Conservation (phyloP, 2,329 filamentous ascomycete species). For the Aspergillus fumigatiaffinis region DNA sequence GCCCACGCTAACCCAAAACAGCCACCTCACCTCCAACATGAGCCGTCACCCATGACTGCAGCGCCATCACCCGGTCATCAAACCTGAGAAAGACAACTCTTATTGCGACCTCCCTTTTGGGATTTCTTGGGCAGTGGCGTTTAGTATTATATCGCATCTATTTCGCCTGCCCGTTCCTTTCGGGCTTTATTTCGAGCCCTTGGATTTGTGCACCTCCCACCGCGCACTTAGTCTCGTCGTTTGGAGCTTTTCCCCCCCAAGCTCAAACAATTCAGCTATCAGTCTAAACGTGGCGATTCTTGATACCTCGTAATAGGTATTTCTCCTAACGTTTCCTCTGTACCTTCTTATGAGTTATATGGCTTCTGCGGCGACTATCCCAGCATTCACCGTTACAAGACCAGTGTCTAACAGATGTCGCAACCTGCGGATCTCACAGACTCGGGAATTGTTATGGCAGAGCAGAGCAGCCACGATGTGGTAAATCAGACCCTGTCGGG, state of each 20-base stretch:
- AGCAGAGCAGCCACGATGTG: constrained; percentile 67
- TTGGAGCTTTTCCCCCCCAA: constrained; percentile 29
- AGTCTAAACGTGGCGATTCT: constrained; percentile 41
- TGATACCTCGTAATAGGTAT: constrained; percentile 43
- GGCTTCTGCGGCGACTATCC: constrained; percentile 15
- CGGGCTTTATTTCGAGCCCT: constrained; percentile 18
- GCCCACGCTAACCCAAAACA: constrained; percentile 40
- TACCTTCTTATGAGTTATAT: constrained; percentile 12
- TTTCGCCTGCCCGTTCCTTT: constrained; percentile 14
- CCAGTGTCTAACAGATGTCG: constrained; percentile 32
- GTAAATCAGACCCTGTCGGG: constrained; percentile 67
- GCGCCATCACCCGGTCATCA: constrained; percentile 31
- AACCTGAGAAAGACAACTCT: constrained; percentile 20
- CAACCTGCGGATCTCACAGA: constrained; percentile 34
- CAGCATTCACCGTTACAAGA: constrained; percentile 18
- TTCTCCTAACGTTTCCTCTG: constrained; percentile 17
- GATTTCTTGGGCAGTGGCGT: constrained; percentile 23
- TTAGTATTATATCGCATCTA: constrained; percentile 17
- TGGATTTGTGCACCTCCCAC: constrained; percentile 23
- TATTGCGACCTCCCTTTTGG: constrained; percentile 23
- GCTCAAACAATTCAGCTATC: constrained; percentile 30
- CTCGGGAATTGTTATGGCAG: constrained; percentile 66
- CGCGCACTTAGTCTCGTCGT: constrained; percentile 24
- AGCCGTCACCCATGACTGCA: constrained; percentile 32
- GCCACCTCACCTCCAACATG: constrained; percentile 40